Evolutionary conservation across 306 rosid genomes (phyloP), one percentile per base, ranked within the genome.

Genomic region (Sophora flavescens): DNA sequence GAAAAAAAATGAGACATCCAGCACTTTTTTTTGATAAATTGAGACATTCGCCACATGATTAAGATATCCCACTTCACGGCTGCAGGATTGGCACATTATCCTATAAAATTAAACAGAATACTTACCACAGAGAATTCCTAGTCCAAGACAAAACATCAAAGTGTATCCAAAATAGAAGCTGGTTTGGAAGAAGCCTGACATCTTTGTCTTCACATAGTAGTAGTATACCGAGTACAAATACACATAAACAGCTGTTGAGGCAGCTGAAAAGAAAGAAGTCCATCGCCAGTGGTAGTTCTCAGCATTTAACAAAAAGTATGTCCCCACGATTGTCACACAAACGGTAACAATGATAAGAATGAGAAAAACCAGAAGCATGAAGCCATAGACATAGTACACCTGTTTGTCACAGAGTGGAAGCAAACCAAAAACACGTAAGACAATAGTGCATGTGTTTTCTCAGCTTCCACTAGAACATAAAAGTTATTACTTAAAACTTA

Each of bases 271-370:
- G 91, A 96, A 96, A 77, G 99, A 96, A 64, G 99, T 96, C 99
- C 99, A 96, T 80, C 86, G 97, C 99, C 99, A 96, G 92, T 96
- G 95, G 86, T 96, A 96, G 90, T 96, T 96, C 89, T 96, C 99
- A 45, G 99, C 99, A 78, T 96, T 96, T 42, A 96, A 87, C 87
- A 96, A 82, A 85, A 96, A 96, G 86, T 96, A 96, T 32, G 99
- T 89, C 61, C 99, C 99, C 84, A 96, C 99, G 69, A 96, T 96
- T 6, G 99, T 96, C 89, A 96, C 99, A 33, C 99, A 96, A 50
- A 96, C 93, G 1, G 99, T 96, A 57, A 96, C 99, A 68, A 92
- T 89, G 36, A 89, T 26, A 77, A 96, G 97, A 86, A 96, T 96
- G 85, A 96, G 66, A 81, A 96, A 96, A 84, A 96, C 99, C 74